Evolutionary conservation across 495 filamentous ascomycete genomes (phyloP).

Genomic region (Cercophora newfieldiana): DNA sequence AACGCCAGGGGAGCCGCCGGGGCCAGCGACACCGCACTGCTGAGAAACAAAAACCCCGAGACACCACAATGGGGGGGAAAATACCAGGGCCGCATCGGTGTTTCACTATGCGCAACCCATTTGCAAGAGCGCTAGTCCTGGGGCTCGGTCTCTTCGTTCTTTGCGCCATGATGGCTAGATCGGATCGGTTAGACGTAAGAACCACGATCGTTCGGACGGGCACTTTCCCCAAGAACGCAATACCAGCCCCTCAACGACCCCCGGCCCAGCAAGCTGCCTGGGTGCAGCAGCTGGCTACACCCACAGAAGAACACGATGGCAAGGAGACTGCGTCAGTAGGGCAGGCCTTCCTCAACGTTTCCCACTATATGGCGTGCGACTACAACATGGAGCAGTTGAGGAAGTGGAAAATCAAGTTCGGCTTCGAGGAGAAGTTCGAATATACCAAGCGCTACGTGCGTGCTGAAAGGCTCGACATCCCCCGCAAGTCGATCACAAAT

Average conservation of each 20-base stretch:
- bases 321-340: neutral
- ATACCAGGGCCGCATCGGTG: slow-evolving; percentile 40
- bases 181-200: slow-evolving; percentile 41
- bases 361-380: slow-evolving; percentile 43
- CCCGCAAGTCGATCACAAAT: slow-evolving; percentile 49
- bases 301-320: slow-evolving; percentile 10
- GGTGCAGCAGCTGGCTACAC: neutral
- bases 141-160: slow-evolving; percentile 38
- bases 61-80: slow-evolving; percentile 36
- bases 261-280: slow-evolving; percentile 19
- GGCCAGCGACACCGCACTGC: neutral
- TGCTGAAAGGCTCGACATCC: slow-evolving; percentile 42
- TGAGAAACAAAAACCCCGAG: neutral
- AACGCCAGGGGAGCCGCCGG: neutral
- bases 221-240: slow-evolving; percentile 34
- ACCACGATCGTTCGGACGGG: slow-evolving; percentile 40
- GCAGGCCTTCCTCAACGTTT: slow-evolving; percentile 13
- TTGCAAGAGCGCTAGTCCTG: slow-evolving; percentile 41
- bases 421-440: slow-evolving; percentile 49
- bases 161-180: slow-evolving; percentile 36
- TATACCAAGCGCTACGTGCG: slow-evolving; percentile 54
- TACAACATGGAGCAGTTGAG: slow-evolving; percentile 45
- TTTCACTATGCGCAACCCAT: slow-evolving; percentile 47
- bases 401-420: slow-evolving; percentile 44
- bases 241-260: slow-evolving; percentile 37